Conservation (phyloP, 352 stramenopile species). For the Phytophthora rubi region DNA sequence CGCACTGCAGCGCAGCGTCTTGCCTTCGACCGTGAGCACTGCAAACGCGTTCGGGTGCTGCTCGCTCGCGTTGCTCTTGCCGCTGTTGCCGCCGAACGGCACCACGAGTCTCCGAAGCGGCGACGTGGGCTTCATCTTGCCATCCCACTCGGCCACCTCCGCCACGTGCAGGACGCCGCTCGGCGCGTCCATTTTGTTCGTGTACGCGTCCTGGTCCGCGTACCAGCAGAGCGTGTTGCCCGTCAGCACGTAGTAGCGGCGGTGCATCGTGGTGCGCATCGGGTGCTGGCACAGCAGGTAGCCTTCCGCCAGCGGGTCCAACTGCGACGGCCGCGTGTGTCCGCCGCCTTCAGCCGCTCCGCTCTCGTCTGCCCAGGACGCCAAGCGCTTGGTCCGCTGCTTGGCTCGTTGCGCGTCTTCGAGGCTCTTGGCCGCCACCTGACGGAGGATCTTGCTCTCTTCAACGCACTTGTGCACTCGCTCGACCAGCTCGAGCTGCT, state of each 20-base stretch:
- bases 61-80: constrained; percentile 42
- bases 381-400: constrained; percentile 52
- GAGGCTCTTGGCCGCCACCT: constrained; percentile 51
- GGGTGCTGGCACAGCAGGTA: constrained; percentile 79
- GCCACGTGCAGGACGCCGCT: constrained; percentile 73
- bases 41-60: constrained; percentile 62
- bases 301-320: constrained; percentile 72
- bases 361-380: constrained; percentile 56
- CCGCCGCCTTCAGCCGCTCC: neutral
- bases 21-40: constrained; percentile 71
- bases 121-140: constrained; percentile 45
- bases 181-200: constrained; percentile 48
- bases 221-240: constrained; percentile 87
- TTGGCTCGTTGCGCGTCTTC: constrained; percentile 70
- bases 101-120: constrained; percentile 29
- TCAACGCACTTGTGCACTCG: constrained; percentile 38
- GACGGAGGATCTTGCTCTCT: constrained; percentile 49
- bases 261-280: constrained; percentile 67
- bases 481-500: constrained; percentile 40
- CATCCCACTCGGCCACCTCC: constrained; percentile 69
- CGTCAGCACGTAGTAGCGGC: constrained; percentile 79
- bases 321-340: constrained; percentile 49
- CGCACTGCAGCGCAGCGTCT: constrained; percentile 67
- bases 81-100: constrained; percentile 32
- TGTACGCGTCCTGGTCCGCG: constrained; percentile 70